Evolutionary conservation across 176 grass and related monocot genomes (phyloP).

Genomic region (Musa acuminata): DNA sequence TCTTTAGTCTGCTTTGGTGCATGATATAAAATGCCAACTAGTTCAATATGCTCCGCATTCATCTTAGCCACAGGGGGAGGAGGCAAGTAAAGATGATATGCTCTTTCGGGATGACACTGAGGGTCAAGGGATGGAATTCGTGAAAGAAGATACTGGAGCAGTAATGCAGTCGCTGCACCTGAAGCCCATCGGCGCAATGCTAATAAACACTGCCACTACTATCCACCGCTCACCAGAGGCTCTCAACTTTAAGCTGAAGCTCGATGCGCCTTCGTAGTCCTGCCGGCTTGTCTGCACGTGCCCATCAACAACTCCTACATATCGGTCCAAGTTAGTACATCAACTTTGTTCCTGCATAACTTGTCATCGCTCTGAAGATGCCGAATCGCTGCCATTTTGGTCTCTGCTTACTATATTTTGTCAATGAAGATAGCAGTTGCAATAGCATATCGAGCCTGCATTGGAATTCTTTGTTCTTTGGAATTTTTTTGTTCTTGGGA

Average conservation of each 20-base stretch:
- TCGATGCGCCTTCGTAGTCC: background rate
- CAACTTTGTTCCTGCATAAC: too few species aligned
- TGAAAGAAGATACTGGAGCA: background rate
- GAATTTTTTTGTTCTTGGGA: too few species aligned
- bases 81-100: background rate
- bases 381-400: too few species aligned
- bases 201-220: background rate
- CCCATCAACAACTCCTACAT: background rate
- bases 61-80: background rate
- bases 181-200: background rate
- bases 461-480: too few species aligned
- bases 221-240: background rate
- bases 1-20: background rate
- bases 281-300: background rate
- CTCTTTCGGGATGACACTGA: background rate
- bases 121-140: background rate
- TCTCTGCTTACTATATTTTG: too few species aligned
- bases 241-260: background rate
- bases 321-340: background rate
- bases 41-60: background rate
- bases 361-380: too few species aligned
- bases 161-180: background rate
- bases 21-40: too few species aligned
- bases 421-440: too few species aligned
- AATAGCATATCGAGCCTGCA: too few species aligned